Evolutionary conservation across 2,329 filamentous ascomycete species (phyloP), one percentile per base, ranked within the genome.

Genomic region (Aspergillus caelatus): DNA sequence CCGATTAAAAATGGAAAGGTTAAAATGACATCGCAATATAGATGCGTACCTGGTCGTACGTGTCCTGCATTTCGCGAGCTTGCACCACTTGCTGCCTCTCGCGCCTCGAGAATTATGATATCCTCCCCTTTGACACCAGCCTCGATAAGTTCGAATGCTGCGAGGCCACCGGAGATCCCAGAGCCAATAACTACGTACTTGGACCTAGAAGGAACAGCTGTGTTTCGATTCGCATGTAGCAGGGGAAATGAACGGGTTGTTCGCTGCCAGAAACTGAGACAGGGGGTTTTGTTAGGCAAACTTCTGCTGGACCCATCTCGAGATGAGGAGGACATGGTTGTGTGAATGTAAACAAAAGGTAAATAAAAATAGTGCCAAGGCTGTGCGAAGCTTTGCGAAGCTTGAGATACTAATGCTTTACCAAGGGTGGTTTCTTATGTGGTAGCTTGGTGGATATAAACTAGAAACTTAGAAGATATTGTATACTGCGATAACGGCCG

Each of bases 171-270:
- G 1, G 52, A 36, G 3, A 54, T 54, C 5, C 52, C 52, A 5
- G 52, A 36, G 52, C 52, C 52, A 36, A 54, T 54, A 12, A 54
- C 30, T 19, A 54, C 30, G 10, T 54, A 36, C n/a, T 54, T 54
- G 11, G n/a, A 36, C n/a, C 19, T 21, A 8, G 52, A 23, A 14
- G 52, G 52, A 9, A 54, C 52, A 0, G 52, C 1, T 8, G 19
- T 21, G 21, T 23, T 10, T 11, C 10, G 9, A 16, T 54, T 54
- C 2, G 30, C 30, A 19, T 36, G 30, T 14, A 54, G 19, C 52
- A 54, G 30, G 3, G 30, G 52, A 54, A 21, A 54, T 12, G 30
- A 30, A 23, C 52, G 52, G 30, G 52, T 54, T 7, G 28, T 54
- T 11, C 52, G 52, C 52, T 54, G 52, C 30, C 30, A 54, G 30